phyloP scores from a whole-genome alignment of 2,329 filamentous ascomycete species.

The Boeremia exigua region DNA sequence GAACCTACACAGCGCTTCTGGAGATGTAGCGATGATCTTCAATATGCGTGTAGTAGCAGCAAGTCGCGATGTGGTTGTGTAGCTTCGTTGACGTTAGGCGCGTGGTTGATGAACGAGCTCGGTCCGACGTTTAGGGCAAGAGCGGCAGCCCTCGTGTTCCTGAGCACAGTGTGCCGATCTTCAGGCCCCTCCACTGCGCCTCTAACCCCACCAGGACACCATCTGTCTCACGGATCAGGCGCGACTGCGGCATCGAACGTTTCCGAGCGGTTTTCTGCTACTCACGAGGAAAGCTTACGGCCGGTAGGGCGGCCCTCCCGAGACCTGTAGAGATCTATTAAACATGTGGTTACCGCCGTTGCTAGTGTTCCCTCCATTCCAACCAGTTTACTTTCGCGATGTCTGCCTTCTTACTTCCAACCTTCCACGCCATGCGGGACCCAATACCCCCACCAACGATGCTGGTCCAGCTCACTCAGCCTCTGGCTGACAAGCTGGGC shows the following conservation, averaged over 20 bases:
- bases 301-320: background rate
- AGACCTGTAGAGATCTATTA: constrained; percentile 9
- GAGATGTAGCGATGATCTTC: constrained; percentile 25
- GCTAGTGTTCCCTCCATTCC: constrained; percentile 11
- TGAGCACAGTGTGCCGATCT: constrained; percentile 8
- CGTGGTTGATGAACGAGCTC: constrained; percentile 19
- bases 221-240: constrained; percentile 18
- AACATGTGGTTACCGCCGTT: constrained; percentile 11
- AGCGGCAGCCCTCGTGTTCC: constrained; percentile 5
- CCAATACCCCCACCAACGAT: constrained; percentile 69
- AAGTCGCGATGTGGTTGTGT: constrained; percentile 3
- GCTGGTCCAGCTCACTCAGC: constrained; percentile 64
- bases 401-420: constrained; percentile 24
- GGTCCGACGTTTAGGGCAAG: constrained; percentile 7
- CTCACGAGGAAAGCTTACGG: constrained; percentile 13
- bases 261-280: constrained; percentile 13
- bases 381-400: constrained; percentile 23
- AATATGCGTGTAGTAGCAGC: constrained; percentile 13
- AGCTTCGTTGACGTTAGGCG: constrained; percentile 5
- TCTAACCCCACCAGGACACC: constrained; percentile 11
- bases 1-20: constrained; percentile 40
- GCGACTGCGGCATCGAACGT: constrained; percentile 18
- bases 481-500: constrained; percentile 66
- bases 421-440: constrained; percentile 67
- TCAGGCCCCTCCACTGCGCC: background rate